Evolutionary conservation across 306 rosid species (phyloP).

Genomic region (Quercus agrifolia): DNA sequence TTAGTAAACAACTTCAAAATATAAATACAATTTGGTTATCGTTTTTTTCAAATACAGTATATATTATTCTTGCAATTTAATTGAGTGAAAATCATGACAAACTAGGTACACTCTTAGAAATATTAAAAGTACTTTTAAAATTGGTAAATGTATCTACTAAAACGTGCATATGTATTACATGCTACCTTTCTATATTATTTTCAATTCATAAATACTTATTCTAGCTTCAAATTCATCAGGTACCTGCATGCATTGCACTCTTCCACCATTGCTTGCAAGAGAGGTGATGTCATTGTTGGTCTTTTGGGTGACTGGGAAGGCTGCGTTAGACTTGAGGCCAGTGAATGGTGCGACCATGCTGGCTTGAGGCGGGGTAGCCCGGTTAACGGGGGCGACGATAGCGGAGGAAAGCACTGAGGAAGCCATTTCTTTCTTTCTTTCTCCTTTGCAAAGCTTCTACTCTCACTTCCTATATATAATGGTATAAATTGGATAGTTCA

Average conservation of each 20-base stretch:
- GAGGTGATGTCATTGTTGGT: constrained; percentile 64
- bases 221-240: too few relatives aligned
- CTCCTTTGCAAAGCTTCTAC: constrained; percentile 3
- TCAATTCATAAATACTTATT: too few relatives aligned
- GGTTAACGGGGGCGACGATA: constrained; percentile 42
- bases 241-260: constrained; percentile 72
- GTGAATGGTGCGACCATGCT: constrained; percentile 62
- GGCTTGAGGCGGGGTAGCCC: constrained; percentile 46
- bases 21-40: too few relatives aligned
- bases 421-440: constrained; percentile 45
- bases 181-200: too few relatives aligned
- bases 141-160: too few relatives aligned
- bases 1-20: background rate
- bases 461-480: constrained; percentile 33
- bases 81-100: too few relatives aligned
- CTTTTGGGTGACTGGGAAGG: constrained; percentile 58
- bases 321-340: constrained; percentile 63
- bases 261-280: constrained; percentile 62
- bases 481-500: background rate
- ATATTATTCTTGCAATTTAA: too few relatives aligned
- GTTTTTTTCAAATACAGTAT: too few relatives aligned
- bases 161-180: too few relatives aligned
- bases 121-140: too few relatives aligned
- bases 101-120: too few relatives aligned
- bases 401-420: constrained; percentile 60